Percentiles rank a stretch among this genome's conserved stretches.
These are phyloP conservation scores for Nevesoporus exiguus DNA, from an alignment of 768 basidiomycete species.

Conservation along the genomic window DNA sequence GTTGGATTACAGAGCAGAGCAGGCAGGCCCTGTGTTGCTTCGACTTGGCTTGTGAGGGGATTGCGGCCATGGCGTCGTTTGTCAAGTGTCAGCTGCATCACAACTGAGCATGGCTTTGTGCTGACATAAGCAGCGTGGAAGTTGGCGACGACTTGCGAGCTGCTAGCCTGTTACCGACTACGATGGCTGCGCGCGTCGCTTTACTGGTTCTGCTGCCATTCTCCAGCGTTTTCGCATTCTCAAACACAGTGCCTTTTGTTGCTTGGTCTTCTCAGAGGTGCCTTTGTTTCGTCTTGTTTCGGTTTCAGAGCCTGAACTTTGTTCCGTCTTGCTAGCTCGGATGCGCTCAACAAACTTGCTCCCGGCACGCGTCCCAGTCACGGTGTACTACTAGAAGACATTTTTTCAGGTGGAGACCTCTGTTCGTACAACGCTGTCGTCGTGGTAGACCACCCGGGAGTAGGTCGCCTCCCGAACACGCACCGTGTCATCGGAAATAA, in stretches of 20 bases:
- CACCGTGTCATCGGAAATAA: background rate
- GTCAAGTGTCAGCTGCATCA: background rate
- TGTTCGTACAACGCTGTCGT: constrained; percentile 67
- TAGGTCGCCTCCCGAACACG: constrained; percentile 35
- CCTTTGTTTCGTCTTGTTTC: background rate
- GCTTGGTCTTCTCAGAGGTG: constrained; percentile 72
- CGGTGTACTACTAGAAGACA: constrained; percentile 40
- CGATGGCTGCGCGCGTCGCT: constrained; percentile 44
- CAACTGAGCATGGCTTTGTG: no score
- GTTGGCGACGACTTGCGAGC: no score
- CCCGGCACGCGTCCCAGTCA: constrained; percentile 29
- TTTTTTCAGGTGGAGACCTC: constrained; percentile 44
- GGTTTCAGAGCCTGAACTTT: background rate
- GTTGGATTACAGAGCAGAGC: constrained; percentile 88
- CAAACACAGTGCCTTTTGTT: constrained; percentile 59
- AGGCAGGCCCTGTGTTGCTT: constrained; percentile 87
- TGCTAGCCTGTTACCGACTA: no score
- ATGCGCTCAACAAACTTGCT: constrained; percentile 42
- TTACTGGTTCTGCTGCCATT: constrained; percentile 45
- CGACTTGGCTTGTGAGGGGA: constrained; percentile 60
- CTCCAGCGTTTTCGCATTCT: constrained; percentile 48
- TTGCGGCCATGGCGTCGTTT: constrained; percentile 34
- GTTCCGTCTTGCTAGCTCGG: constrained; percentile 41
- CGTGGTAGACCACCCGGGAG: constrained; percentile 69
- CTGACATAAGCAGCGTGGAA: background rate